Evolutionary conservation across 2,329 filamentous ascomycete genomes (phyloP), one percentile per base, ranked within the genome.

Genomic region (Scedosporium apiospermum): DNA sequence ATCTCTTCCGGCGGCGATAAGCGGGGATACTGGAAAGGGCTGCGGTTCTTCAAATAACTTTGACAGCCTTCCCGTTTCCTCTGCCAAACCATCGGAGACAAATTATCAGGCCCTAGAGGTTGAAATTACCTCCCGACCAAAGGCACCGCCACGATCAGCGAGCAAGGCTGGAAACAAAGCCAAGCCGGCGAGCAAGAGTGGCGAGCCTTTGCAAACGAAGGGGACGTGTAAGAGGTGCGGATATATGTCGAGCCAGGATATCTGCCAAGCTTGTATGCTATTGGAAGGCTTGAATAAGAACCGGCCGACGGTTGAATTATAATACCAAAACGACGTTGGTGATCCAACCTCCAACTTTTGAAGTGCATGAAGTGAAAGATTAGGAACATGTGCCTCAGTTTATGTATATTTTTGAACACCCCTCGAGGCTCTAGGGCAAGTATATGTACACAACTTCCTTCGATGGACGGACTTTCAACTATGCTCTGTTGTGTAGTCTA

Each of bases 191-290:
- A 21, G 12, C 9, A 62, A 62, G 27, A 58, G 2, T 41, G 61
- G 53, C 3, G 55, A 49, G 27, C 21, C 81, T n/a, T 82, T 85
- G 69, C 90, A 93, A 73, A 87, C 87, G 14, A 82, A 97, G 67
- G 91, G 93, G 1, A 88, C 87, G 66, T 99, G 95, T 71, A 85
- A 88, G 70, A 88, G 85, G 61, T 99, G 95, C 69, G 95, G 95
- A 14, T 99, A 98, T 72, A 89, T 99, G 74, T 96, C 95, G 2
- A 97, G 93, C 69, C 95, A 99, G 74, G 84, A 85, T 34, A 85
- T 97, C 46, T 99, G 95, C 76, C 96, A 99, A 75, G 95, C 95
- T 0, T 99, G 95, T 72, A 88, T 87, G 65, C 78, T 99, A 55
- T 82, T 99, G 2, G 93, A 98, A 68, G 91, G 89, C 0, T 74